A percentile compares a stretch with the other conserved stretches of the same genome.
These are phyloP conservation scores for Avena atlantica DNA, from an alignment of 176 grass and related monocot genomes.

Conservation along the genomic window DNA sequence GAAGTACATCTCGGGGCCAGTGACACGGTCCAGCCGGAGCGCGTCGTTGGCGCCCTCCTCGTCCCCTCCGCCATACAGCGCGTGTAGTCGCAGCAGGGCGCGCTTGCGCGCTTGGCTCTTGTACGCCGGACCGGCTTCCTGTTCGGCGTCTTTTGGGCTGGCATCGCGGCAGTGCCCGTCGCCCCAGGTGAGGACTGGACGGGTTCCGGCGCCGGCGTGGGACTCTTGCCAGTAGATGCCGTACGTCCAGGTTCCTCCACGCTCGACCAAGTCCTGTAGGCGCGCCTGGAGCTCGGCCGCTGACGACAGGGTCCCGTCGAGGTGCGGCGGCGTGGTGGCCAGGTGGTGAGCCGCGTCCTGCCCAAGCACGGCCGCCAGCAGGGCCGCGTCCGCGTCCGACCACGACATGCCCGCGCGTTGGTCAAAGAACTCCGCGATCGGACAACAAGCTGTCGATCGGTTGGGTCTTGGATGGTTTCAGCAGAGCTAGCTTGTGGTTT, in stretches of 20 bases:
- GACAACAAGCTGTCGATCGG: too few relatives aligned
- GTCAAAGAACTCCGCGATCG: too few relatives aligned
- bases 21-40: slow-evolving; percentile 70
- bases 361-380: too few relatives aligned
- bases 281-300: too few relatives aligned
- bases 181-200: slow-evolving; percentile 71
- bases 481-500: too few relatives aligned
- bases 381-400: too few relatives aligned
- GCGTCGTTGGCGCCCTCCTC: slow-evolving; percentile 69
- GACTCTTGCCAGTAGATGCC: slow-evolving; percentile 94
- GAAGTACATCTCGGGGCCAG: slow-evolving; percentile 82
- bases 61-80: slow-evolving; percentile 57
- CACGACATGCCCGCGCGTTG: too few relatives aligned
- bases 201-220: slow-evolving; percentile 21
- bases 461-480: too few relatives aligned
- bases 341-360: too few relatives aligned
- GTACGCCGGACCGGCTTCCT: slow-evolving; percentile 9
- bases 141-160: not conserved
- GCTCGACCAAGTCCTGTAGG: slow-evolving; percentile 25
- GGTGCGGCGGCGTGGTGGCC: too few relatives aligned
- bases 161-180: slow-evolving; percentile 83
- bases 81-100: slow-evolving; percentile 50
- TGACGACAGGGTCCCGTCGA: too few relatives aligned
- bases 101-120: not conserved
- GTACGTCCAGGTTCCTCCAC: slow-evolving; percentile 55